These are phyloP conservation scores for Penicillium hordei DNA, from an alignment of 2,329 filamentous ascomycete species.

Conservation along the genomic window DNA sequence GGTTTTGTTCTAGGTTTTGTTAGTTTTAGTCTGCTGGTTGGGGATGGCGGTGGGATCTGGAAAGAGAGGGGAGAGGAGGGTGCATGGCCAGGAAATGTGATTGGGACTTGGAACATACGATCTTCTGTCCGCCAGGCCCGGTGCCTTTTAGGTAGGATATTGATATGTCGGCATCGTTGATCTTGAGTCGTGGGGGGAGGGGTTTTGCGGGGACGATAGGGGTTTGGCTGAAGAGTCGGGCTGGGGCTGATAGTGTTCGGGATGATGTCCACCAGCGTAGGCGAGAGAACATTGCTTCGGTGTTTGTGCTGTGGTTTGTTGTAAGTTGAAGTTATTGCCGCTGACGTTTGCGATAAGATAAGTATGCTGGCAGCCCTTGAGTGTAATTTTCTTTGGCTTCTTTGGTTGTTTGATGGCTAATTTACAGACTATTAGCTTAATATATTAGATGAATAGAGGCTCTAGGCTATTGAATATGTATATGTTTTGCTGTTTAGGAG, in stretches of 20 bases:
- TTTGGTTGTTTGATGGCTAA: neutral
- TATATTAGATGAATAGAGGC: neutral
- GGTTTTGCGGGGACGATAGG: conserved; percentile 49
- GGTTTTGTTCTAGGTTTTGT: conserved; percentile 74
- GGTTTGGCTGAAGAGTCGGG: conserved; percentile 28
- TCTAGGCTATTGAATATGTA: neutral
- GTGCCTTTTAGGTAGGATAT: conserved; percentile 87
- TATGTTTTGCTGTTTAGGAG: no score
- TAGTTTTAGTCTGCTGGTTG: neutral
- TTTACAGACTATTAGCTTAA: neutral
- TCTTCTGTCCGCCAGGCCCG: conserved; percentile 94
- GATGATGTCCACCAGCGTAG: neutral
- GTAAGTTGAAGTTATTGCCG: neutral
- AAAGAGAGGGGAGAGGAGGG: neutral
- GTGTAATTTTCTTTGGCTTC: neutral
- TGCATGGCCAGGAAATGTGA: neutral
- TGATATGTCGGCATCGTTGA: conserved; percentile 75
- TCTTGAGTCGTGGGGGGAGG: conserved; percentile 72
- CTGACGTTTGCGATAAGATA: conserved; percentile 19
- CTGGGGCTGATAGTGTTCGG: neutral
- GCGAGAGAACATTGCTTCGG: conserved; percentile 10
- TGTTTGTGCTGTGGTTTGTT: neutral
- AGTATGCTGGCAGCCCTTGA: neutral
- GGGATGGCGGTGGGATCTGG: neutral
- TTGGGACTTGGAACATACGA: conserved; percentile 54